These are phyloP conservation scores for Fusarium succisae DNA, from an alignment of 2,329 filamentous ascomycete genomes.

Conservation along the genomic window DNA sequence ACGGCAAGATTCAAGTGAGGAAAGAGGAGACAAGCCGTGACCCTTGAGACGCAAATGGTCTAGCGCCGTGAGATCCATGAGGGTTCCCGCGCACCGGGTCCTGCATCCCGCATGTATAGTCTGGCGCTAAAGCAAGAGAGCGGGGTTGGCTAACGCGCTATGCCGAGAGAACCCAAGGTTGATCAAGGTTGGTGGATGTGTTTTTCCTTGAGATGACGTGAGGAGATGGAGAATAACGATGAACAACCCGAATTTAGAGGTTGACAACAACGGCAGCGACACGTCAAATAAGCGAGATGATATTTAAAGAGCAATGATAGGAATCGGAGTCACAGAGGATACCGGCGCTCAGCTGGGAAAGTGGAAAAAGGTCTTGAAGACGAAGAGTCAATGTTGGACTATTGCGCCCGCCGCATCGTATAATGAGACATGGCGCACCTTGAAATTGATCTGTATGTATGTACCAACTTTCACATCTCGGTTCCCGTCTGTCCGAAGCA, in stretches of 20 bases:
- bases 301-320: background rate
- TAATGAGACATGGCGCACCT: conserved; percentile 24
- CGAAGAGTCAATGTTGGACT: background rate
- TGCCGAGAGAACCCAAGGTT: background rate
- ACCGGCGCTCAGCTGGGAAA: background rate
- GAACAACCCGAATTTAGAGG: background rate
- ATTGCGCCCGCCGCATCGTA: background rate
- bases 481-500: background rate
- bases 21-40: conserved; percentile 28
- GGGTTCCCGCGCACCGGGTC: conserved; percentile 40
- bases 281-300: background rate
- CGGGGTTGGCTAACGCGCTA: background rate
- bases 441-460: conserved; percentile 7
- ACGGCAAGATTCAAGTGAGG: conserved; percentile 15
- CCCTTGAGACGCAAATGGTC: conserved; percentile 2
- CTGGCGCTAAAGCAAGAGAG: conserved; percentile 8
- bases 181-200: conserved; percentile 20
- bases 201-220: conserved; percentile 22
- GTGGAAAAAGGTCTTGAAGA: background rate
- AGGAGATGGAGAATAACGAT: conserved; percentile 6
- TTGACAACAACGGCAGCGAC: background rate
- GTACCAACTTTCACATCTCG: background rate
- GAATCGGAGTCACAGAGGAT: background rate
- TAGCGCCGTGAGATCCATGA: conserved; percentile 21
- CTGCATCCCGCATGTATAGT: conserved; percentile 37